phyloP scores from a whole-genome alignment of 108 stramenopile genomes.

The Discostella pseudostelligera region DNA sequence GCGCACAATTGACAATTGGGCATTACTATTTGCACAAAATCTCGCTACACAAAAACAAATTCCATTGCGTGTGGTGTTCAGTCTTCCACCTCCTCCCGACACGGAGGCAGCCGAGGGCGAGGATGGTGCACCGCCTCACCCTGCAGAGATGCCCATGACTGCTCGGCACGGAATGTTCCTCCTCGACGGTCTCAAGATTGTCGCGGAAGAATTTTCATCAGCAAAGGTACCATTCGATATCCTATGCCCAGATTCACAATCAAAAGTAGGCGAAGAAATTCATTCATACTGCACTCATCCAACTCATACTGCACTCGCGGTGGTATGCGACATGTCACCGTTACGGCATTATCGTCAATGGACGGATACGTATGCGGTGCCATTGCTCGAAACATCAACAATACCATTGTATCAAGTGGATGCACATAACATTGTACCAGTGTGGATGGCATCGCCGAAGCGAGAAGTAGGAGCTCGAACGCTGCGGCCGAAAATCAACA shows the following conservation, averaged over 20 bases:
- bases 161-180: slow-evolving; percentile 87
- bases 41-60: slow-evolving; percentile 55
- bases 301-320: slow-evolving; percentile 51
- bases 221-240: slow-evolving; percentile 84
- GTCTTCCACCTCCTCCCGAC: slow-evolving; percentile 58
- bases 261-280: slow-evolving; percentile 43
- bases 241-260: slow-evolving; percentile 48
- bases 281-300: slow-evolving; percentile 29
- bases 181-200: slow-evolving; percentile 82
- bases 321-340: slow-evolving; percentile 91
- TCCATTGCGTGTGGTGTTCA: slow-evolving; percentile 80
- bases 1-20: slow-evolving; percentile 95
- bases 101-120: slow-evolving; percentile 20
- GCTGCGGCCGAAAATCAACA: slow-evolving; percentile 91
- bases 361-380: slow-evolving; percentile 58
- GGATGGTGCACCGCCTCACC: slow-evolving; percentile 36
- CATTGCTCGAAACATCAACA: slow-evolving; percentile 40
- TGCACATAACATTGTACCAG: slow-evolving; percentile 97
- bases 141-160: slow-evolving; percentile 58
- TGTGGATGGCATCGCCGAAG: slow-evolving; percentile 91
- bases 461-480: slow-evolving; percentile 96
- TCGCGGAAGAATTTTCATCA: slow-evolving; percentile 63
- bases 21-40: slow-evolving; percentile 79
- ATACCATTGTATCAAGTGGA: slow-evolving; percentile 93
- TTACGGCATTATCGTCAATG: slow-evolving; percentile 73